Conservation (phyloP, 495 filamentous ascomycete species). For the Xylaria longipes region DNA sequence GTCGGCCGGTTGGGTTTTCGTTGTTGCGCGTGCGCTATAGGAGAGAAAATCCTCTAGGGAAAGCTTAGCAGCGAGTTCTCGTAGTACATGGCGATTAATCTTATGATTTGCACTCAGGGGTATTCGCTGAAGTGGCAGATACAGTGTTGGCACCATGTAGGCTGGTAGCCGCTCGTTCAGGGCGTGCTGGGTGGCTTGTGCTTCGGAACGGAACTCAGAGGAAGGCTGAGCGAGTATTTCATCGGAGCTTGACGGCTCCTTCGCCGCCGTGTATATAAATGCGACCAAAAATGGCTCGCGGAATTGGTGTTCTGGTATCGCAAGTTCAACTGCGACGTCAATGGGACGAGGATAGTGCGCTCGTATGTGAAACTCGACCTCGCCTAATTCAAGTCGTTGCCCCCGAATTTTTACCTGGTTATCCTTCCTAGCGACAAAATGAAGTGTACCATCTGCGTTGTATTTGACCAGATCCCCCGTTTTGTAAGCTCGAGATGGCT, state of each 20-base stretch:
- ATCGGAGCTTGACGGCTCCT: neutral
- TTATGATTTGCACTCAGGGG: neutral
- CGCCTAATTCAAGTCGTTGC: constrained; percentile 37
- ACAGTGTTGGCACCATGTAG: constrained; percentile 66
- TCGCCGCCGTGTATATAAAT: neutral
- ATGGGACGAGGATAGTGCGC: neutral
- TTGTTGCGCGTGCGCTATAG: constrained; percentile 1
- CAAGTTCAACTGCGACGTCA: constrained; percentile 11
- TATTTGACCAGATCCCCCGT: constrained; percentile 21
- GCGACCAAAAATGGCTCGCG: constrained; percentile 11
- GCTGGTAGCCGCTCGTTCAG: neutral
- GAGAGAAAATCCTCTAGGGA: neutral
- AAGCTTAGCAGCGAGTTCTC: constrained; percentile 15
- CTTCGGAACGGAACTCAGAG: neutral
- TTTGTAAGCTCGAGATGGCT: constrained; percentile 9
- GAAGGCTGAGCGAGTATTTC: constrained; percentile 5
- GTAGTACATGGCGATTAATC: constrained; percentile 40
- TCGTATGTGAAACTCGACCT: constrained; percentile 30
- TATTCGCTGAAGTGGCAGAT: constrained; percentile 53
- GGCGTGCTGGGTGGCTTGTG: neutral
- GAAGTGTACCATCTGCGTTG: neutral
- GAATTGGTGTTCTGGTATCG: neutral
- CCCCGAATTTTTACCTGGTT: constrained; percentile 36
- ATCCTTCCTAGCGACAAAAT: constrained; percentile 29
- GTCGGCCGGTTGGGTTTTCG: neutral